Base-by-base conservation (phyloP, 768 basidiomycete species). In the Lentinula boryana region DNA sequence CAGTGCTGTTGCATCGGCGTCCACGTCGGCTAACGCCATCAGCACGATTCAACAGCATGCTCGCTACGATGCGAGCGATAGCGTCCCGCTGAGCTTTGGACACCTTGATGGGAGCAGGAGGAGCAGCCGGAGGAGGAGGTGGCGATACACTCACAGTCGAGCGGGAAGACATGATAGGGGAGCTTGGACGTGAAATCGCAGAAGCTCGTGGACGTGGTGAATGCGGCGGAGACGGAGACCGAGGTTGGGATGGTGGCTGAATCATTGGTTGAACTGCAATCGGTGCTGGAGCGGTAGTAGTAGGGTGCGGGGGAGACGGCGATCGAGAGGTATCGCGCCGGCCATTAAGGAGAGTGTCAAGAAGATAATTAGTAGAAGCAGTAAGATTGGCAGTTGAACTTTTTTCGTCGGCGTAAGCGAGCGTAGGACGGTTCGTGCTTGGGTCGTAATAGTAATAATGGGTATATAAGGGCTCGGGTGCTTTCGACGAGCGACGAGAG, bases 401-500 rank as follows among this genome's bases (percentile, higher is more conserved):
- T 21, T 58, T 50, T 15, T 46, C 57, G 43, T 60, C 58, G 21
- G 58, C 58, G 38, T 51, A 60, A 60, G 58, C 58, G 58, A 60
- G 58, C 50, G 58, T 60, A n/a, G 58, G 58, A 18, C 50, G 44
- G 58, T 60, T 60, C 58, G 58, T 60, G 36, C 13, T 49, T 8
- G n/a, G 38, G 36, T 60, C 58, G 40, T 60, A 60, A 49, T 60
- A 60, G 27, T 60, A 60, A 38, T 60, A 60, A 18, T 60, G 58
- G 35, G 58, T 60, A 52, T 60, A 60, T 8, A 32, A 23, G 27
- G 58, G 58, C 27, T 52, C 32, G 23, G 56, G 40, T 36, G 32
- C 35, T 36, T 38, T 43, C 21, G 54, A 56, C 33, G 35, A 35
- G 12, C 56, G 41, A 40, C 41, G 7, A 27, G 55, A 36, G 5